Conservation (phyloP, 352 stramenopile species). For the Thraustochytrium sp. region DNA sequence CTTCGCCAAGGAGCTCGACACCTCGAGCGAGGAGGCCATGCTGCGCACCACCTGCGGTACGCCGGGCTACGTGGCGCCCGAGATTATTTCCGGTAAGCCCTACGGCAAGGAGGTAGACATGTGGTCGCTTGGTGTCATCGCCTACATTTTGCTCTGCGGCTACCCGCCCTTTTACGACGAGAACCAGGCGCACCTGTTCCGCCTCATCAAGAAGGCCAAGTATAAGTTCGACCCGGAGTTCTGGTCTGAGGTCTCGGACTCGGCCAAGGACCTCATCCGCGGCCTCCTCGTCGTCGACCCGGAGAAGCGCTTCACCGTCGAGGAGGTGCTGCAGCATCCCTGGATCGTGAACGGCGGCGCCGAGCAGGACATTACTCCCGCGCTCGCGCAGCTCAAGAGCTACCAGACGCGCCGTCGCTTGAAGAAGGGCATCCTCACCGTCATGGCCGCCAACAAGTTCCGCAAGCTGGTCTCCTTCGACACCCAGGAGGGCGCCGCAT, state of each 20-base stretch:
- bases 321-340: constrained; percentile 67
- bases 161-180: constrained; percentile 82
- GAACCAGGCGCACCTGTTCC: constrained; percentile 75
- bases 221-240: constrained; percentile 78
- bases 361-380: constrained; percentile 35
- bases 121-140: constrained; percentile 86
- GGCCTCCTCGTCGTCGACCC: constrained; percentile 51
- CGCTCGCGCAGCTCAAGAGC: neutral
- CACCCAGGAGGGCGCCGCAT: neutral
- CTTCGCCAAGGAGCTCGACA: constrained; percentile 72
- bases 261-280: constrained; percentile 77
- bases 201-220: constrained; percentile 76
- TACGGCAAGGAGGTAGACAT: constrained; percentile 84
- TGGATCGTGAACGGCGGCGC: constrained; percentile 63
- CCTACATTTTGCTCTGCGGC: constrained; percentile 86
- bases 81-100: constrained; percentile 75
- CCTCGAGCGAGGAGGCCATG: constrained; percentile 48
- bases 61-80: constrained; percentile 81
- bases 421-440: constrained; percentile 23
- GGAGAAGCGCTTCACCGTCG: constrained; percentile 43
- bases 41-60: constrained; percentile 54
- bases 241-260: constrained; percentile 83
- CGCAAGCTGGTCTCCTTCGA: neutral
- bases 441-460: constrained; percentile 12
- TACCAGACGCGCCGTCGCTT: constrained; percentile 23